A percentile compares a stretch with the other conserved stretches of the same genome.
These are phyloP conservation scores for Jacaranda mimosifolia DNA, from an alignment of 257 asterid species.

Conservation along the genomic window DNA sequence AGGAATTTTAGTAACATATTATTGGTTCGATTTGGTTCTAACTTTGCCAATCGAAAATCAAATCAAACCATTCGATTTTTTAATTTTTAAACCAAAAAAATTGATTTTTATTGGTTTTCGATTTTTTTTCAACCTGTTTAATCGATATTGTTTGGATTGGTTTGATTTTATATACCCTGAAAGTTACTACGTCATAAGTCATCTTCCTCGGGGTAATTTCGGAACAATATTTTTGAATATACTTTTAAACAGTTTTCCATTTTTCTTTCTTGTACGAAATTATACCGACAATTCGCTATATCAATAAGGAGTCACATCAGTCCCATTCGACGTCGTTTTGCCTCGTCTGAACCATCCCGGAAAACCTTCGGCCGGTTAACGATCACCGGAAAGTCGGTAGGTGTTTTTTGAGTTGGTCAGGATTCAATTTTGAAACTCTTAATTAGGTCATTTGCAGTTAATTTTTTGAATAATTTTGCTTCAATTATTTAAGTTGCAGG, in stretches of 20 bases:
- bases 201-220: slow-evolving; percentile 12
- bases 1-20: too few relatives aligned
- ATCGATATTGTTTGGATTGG: too few relatives aligned
- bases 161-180: too few relatives aligned
- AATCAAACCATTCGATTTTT: too few relatives aligned
- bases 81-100: too few relatives aligned
- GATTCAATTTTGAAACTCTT: slow-evolving; percentile 23
- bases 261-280: slow-evolving; percentile 11
- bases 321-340: slow-evolving; percentile 48
- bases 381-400: slow-evolving; percentile 36
- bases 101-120: too few relatives aligned
- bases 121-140: too few relatives aligned
- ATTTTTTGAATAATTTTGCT: slow-evolving; percentile 2
- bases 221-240: neutral
- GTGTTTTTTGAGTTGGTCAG: slow-evolving; percentile 11
- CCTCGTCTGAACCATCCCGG: slow-evolving; percentile 25
- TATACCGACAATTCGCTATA: neutral
- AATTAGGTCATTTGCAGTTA: slow-evolving; percentile 16
- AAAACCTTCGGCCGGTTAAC: slow-evolving; percentile 21
- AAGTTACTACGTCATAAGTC: neutral
- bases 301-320: neutral
- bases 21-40: too few relatives aligned
- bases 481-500: neutral
- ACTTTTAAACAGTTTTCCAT: neutral
- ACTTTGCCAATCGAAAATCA: too few relatives aligned